Percentiles rank a stretch among this genome's conserved stretches.
Conservation (phyloP, 805 yeast species). For the Cyberlindnera xishuangbannaensis region DNA sequence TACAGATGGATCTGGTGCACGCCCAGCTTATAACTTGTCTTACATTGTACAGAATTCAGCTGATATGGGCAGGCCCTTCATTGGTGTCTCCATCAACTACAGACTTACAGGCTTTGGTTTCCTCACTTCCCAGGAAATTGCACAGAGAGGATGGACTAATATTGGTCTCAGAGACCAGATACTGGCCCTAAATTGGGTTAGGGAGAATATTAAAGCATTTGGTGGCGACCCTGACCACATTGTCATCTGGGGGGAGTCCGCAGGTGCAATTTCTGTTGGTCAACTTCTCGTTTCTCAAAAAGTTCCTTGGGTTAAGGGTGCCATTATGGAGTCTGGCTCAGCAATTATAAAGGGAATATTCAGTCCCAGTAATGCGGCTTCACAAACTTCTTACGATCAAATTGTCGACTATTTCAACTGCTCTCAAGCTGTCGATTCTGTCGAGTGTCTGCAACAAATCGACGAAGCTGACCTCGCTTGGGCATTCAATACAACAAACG, state of each 20-base stretch:
- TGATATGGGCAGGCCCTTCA: conserved; percentile 20
- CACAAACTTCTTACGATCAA: conserved; percentile 4
- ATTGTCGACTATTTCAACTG: conserved; percentile 11
- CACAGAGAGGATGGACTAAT: conserved; percentile 25
- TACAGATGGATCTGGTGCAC: conserved; percentile 21
- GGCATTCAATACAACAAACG: conserved; percentile 14
- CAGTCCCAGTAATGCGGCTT: conserved; percentile 4
- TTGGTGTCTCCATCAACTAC: conserved; percentile 33
- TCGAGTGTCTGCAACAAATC: conserved; percentile 13
- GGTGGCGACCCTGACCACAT: conserved; percentile 33
- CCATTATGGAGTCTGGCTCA: conserved; percentile 15
- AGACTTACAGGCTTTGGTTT: conserved; percentile 34
- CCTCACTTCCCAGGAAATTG: conserved; percentile 22
- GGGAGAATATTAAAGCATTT: conserved; percentile 28
- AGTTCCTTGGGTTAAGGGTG: conserved; percentile 14
- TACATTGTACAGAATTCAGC: conserved; percentile 15
- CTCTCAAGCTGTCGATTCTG: conserved; percentile 6
- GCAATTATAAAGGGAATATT: conserved; percentile 4
- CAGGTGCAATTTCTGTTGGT: conserved; percentile 28
- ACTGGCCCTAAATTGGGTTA: conserved; percentile 31
- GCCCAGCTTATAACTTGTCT: conserved; percentile 15
- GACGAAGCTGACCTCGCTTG: conserved; percentile 5
- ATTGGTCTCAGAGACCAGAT: conserved; percentile 33
- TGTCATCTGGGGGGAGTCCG: conserved; percentile 34
- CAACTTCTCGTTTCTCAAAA: conserved; percentile 9